These are phyloP conservation scores for Pythium guiyangense DNA, from an alignment of 352 stramenopile species.

Conservation along the genomic window DNA sequence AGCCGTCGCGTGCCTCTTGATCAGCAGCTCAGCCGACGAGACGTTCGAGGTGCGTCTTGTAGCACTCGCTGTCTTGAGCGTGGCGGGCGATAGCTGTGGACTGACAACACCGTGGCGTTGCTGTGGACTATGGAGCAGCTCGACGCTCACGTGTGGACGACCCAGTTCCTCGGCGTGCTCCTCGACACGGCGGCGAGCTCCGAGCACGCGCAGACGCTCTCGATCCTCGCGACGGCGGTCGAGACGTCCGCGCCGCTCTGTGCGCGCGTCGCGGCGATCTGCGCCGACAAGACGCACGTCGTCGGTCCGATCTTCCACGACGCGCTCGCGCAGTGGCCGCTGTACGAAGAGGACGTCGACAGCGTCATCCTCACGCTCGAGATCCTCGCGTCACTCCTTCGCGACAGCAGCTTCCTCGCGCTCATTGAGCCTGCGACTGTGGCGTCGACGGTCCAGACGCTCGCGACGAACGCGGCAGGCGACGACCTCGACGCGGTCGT, in stretches of 20 bases:
- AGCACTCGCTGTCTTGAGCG: too few relatives aligned
- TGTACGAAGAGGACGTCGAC: constrained; percentile 67
- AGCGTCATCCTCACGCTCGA: constrained; percentile 46
- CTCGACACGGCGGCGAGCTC: constrained; percentile 42
- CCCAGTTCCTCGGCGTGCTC: constrained; percentile 35
- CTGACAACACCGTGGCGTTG: neutral
- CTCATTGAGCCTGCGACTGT: constrained; percentile 37
- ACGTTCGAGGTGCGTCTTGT: constrained; percentile 31
- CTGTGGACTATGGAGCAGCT: constrained; percentile 12
- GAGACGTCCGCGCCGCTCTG: constrained; percentile 25
- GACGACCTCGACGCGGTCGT: constrained; percentile 42
- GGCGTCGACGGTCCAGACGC: constrained; percentile 40
- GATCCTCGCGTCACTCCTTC: constrained; percentile 32
- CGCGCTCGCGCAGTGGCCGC: constrained; percentile 42
- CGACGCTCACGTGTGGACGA: constrained; percentile 38
- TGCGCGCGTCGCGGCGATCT: constrained; percentile 33
- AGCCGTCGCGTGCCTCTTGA: constrained; percentile 39
- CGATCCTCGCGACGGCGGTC: constrained; percentile 36
- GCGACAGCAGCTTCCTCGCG: constrained; percentile 23
- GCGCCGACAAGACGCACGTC: constrained; percentile 25
- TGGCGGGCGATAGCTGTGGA: too few relatives aligned
- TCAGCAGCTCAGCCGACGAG: constrained; percentile 30
- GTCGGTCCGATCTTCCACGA: constrained; percentile 41
- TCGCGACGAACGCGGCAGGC: constrained; percentile 36
- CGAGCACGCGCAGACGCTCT: constrained; percentile 43